phyloP scores from a whole-genome alignment of 176 grass and related monocot genomes.

The Saccharum spontaneum region DNA sequence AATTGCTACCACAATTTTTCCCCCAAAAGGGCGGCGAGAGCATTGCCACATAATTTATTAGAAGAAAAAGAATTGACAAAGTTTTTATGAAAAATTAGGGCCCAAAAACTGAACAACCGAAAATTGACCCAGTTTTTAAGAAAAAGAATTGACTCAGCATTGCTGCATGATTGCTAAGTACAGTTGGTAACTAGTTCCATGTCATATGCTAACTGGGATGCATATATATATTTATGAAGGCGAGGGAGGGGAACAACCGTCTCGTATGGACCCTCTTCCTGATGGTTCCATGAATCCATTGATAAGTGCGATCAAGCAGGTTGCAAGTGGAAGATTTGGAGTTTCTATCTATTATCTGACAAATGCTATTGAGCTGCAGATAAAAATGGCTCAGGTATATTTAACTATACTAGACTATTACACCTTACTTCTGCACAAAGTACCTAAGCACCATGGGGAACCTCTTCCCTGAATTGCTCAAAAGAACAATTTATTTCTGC shows the following conservation, averaged over 20 bases:
- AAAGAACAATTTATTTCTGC: neutral
- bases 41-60: neutral
- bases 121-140: neutral
- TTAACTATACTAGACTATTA: slow-evolving; percentile 9
- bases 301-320: slow-evolving; percentile 66
- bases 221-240: slow-evolving; percentile 34
- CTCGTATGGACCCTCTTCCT: slow-evolving; percentile 56
- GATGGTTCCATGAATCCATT: slow-evolving; percentile 65
- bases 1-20: too few relatives aligned
- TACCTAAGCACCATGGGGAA: neutral
- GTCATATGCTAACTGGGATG: slow-evolving; percentile 25
- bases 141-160: neutral
- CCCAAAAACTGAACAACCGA: neutral
- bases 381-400: slow-evolving; percentile 88
- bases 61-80: neutral
- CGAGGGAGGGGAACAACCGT: slow-evolving; percentile 67
- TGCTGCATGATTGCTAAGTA: neutral
- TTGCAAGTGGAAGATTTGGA: slow-evolving; percentile 73
- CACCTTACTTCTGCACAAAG: neutral
- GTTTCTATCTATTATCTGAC: slow-evolving; percentile 63
- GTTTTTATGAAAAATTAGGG: neutral
- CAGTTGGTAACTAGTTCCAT: slow-evolving; percentile 24
- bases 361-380: slow-evolving; percentile 69
- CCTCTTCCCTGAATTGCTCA: neutral
- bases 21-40: neutral